Evolutionary conservation across 1,139 yeast genomes (phyloP), one percentile per base, ranked within the genome.

Genomic region (Debaryomycetaceae sp.): DNA sequence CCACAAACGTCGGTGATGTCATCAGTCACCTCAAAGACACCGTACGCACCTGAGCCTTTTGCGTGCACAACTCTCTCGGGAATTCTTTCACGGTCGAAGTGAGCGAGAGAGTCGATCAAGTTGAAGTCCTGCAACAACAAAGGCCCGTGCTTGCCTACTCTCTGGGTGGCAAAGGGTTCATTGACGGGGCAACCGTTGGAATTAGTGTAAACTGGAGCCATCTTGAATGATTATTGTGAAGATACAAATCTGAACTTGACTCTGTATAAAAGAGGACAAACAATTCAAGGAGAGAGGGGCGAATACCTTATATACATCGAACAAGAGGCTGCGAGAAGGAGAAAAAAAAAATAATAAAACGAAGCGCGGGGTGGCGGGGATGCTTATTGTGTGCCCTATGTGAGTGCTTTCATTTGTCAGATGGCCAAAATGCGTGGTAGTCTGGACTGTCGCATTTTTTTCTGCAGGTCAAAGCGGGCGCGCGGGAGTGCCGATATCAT

Each of bases 61-160:
- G 94, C 94, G 53, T 84, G 95, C 31, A 84, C 95, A 34, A 84
- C 93, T 58, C 95, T 75, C 62, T 84, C 94, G 25, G 95, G 94
- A 39, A 84, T 78, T 56, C 94, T 72, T 62, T 85, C 95, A 48
- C 94, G 75, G 63, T 83, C 91, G 48, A 84, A 84, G 56, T 83
- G 93, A 18, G 94, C 83, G 34, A 84, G 61, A 25, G 83, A 67
- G 50, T 84, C 95, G 48, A 83, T 71, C 49, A 83, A 63, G 58
- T 81, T 83, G 60, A 78, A 77, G 55, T 84, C 95, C 58, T 84
- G 94, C 45, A 84, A 56, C 38, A 83, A 66, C 45, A 83, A 63
- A 19, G 94, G 89, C 40, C 94, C 89, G 43, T 73, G 76, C 38
- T 80, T 67, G 42, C 86, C 84, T 29, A 83, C 58, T 57, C 89